Percentiles rank a stretch among this genome's conserved stretches.
Conservation (phyloP, 2,329 filamentous ascomycete genomes). For the Kalmusia sp. region DNA sequence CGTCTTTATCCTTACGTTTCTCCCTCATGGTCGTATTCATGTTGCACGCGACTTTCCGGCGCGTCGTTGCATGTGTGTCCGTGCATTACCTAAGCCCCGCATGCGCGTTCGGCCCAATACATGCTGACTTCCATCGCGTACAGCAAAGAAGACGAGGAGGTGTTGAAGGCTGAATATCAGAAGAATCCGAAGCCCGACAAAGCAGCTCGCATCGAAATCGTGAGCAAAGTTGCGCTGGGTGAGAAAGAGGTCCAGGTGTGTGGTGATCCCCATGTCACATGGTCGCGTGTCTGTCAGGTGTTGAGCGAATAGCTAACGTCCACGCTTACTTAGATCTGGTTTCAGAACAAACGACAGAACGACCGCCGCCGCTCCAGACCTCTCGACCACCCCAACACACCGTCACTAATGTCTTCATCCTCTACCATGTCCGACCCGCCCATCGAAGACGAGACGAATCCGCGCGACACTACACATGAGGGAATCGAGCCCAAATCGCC, state of each 20-base stretch:
- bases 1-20: constrained; percentile 25
- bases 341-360: constrained; percentile 93
- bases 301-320: constrained; percentile 33
- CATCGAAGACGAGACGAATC: constrained; percentile 36
- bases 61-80: constrained; percentile 25
- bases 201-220: constrained; percentile 81
- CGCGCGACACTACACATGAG: constrained; percentile 30
- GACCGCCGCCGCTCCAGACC: constrained; percentile 88
- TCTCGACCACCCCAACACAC: constrained; percentile 53
- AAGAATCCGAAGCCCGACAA: constrained; percentile 92
- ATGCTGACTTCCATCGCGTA: constrained; percentile 32
- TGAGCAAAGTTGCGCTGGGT: constrained; percentile 83
- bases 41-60: constrained; percentile 27
- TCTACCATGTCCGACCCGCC: constrained; percentile 45
- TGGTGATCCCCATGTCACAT: constrained; percentile 35
- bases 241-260: constrained; percentile 97
- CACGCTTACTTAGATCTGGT: constrained; percentile 78
- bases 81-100: constrained; percentile 7
- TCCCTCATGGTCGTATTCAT: constrained; percentile 22
- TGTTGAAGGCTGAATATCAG: constrained; percentile 85
- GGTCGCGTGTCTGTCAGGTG: constrained; percentile 28
- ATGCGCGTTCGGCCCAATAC: neutral
- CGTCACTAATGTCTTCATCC: constrained; percentile 45
- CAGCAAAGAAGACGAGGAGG: constrained; percentile 77
- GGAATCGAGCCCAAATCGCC: constrained; percentile 16